These are phyloP conservation scores for Cornus kousa DNA, from an alignment of 148 eudicot species.

Conservation along the genomic window DNA sequence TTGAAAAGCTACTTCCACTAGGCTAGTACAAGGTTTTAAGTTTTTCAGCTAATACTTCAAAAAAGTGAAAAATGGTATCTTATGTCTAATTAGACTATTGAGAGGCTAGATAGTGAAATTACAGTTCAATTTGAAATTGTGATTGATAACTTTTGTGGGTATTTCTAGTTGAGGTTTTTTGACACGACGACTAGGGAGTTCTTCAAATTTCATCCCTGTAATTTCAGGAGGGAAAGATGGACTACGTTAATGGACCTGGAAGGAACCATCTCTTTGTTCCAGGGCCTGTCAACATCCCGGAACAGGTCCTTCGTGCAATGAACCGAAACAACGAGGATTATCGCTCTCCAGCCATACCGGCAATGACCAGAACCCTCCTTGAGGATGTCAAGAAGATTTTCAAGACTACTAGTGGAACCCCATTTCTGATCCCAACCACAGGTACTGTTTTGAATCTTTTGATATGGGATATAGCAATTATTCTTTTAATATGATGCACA, in stretches of 20 bases:
- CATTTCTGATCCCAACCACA: constrained; percentile 91
- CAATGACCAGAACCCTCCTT: constrained; percentile 67
- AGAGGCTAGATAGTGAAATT: background rate
- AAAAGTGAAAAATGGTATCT: background rate
- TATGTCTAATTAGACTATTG: background rate
- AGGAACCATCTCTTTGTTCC: constrained; percentile 96
- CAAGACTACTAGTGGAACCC: constrained; percentile 86
- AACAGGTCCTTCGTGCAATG: constrained; percentile 90
- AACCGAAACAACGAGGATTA: constrained; percentile 97
- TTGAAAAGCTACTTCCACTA: background rate
- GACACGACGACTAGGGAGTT: background rate
- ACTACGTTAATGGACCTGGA: constrained; percentile 77
- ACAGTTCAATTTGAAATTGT: background rate
- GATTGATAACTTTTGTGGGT: background rate
- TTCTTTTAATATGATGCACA: background rate
- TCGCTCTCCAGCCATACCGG: constrained; percentile 96
- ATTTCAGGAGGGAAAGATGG: constrained; percentile 50
- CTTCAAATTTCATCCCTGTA: background rate
- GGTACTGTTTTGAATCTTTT: constrained; percentile 35
- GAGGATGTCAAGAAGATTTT: constrained; percentile 98
- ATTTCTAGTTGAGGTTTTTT: background rate
- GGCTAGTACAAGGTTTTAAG: background rate
- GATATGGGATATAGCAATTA: background rate
- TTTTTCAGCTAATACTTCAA: background rate
- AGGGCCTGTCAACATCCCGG: constrained; percentile 97